phyloP scores from a whole-genome alignment of 108 stramenopile genomes.

The Skeletonema costatum region DNA sequence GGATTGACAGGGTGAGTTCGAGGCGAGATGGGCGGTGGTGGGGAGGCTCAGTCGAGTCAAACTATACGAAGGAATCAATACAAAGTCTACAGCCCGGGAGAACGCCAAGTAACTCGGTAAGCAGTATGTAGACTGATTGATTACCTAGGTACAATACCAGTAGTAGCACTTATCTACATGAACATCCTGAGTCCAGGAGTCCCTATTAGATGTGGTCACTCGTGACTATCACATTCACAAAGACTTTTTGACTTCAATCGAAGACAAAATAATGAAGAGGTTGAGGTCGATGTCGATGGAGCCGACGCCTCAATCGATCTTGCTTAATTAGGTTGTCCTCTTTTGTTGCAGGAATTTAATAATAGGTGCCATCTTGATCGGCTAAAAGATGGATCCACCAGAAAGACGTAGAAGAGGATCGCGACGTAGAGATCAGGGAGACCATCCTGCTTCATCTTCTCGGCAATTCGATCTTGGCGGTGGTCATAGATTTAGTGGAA shows the following conservation, averaged over 20 bases:
- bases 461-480: not conserved
- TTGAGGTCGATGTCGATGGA: not conserved
- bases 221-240: too few relatives aligned
- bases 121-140: too few relatives aligned
- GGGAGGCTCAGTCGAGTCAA: too few relatives aligned
- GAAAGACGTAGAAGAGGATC: not conserved
- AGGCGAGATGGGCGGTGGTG: not conserved
- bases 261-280: too few relatives aligned
- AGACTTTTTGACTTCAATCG: too few relatives aligned
- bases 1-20: not conserved
- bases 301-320: not conserved
- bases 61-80: not conserved
- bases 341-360: not conserved
- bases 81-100: not conserved
- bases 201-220: too few relatives aligned
- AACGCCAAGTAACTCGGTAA: not conserved
- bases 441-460: not conserved
- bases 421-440: not conserved
- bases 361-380: not conserved
- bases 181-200: too few relatives aligned
- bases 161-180: not conserved
- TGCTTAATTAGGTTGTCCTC: not conserved
- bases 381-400: not conserved
- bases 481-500: not conserved
- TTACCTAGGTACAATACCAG: not conserved